Percentiles rank a stretch among this genome's conserved stretches.
These are phyloP conservation scores for Prunus mira DNA, from an alignment of 306 rosid species.

Conservation along the genomic window DNA sequence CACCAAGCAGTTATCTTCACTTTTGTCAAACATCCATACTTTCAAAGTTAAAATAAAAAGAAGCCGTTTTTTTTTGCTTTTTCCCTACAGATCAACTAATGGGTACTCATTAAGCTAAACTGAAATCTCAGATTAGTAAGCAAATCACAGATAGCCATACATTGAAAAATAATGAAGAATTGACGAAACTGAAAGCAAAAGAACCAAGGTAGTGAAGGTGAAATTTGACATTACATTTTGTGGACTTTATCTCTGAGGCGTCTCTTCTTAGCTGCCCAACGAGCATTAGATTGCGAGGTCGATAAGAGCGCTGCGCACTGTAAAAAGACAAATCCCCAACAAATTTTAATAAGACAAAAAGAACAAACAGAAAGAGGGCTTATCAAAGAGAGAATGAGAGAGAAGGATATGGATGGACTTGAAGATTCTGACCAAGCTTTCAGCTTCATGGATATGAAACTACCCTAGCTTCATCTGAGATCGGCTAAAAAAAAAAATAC, in stretches of 20 bases:
- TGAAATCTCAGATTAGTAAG: neutral
- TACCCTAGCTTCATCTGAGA: too few relatives aligned
- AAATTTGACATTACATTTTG: slow-evolving; percentile 45
- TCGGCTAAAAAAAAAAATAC: too few relatives aligned
- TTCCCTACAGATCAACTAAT: neutral
- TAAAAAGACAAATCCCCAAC: too few relatives aligned
- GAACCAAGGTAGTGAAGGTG: neutral
- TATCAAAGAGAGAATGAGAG: too few relatives aligned
- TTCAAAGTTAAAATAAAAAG: neutral
- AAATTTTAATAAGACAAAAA: too few relatives aligned
- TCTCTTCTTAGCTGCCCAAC: slow-evolving; percentile 52
- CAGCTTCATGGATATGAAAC: too few relatives aligned
- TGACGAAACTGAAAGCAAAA: neutral
- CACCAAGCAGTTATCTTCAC: neutral
- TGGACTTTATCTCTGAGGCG: slow-evolving; percentile 92
- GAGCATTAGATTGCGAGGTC: slow-evolving; percentile 33
- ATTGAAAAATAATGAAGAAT: neutral
- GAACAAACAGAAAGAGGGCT: too few relatives aligned
- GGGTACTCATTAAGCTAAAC: neutral
- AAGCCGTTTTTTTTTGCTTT: too few relatives aligned
- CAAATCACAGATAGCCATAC: neutral
- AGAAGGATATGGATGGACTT: too few relatives aligned
- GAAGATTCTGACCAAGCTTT: too few relatives aligned
- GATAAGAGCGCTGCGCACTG: slow-evolving; percentile 2
- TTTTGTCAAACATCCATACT: neutral